These are phyloP conservation scores for Didymella segeticola DNA, from an alignment of 2,329 filamentous ascomycete genomes.

Conservation along the genomic window DNA sequence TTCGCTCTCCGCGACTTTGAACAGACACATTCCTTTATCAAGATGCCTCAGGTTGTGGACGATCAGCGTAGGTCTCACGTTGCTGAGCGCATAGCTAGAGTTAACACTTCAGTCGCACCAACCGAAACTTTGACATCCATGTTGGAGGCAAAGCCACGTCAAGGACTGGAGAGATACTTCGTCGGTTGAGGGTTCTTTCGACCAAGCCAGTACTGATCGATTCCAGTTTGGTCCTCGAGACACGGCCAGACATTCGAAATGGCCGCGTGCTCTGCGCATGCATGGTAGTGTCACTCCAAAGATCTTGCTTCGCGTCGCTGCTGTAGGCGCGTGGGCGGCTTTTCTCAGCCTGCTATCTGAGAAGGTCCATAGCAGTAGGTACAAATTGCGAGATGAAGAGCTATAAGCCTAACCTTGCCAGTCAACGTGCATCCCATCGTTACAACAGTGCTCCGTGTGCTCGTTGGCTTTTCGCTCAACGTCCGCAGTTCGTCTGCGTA, in stretches of 20 bases:
- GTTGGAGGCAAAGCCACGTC: neutral
- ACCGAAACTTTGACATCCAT: neutral
- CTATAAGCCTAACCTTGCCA: neutral
- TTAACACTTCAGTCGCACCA: neutral
- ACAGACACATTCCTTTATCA: neutral
- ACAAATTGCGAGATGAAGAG: neutral
- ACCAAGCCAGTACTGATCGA: neutral
- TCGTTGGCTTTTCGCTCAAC: neutral
- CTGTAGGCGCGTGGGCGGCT: neutral
- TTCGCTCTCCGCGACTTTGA: too few relatives aligned
- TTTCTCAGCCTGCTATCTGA: neutral
- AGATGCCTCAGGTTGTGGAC: neutral
- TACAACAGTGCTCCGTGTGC: neutral
- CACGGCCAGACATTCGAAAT: neutral
- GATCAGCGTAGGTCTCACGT: neutral
- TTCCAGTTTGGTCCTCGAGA: neutral
- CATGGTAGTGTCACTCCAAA: neutral
- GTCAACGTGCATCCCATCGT: neutral
- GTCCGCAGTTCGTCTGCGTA: too few relatives aligned
- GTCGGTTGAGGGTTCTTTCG: neutral
- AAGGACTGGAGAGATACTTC: neutral
- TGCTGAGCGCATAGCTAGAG: too few relatives aligned
- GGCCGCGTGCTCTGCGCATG: neutral
- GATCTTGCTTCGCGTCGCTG: neutral
- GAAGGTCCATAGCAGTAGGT: neutral